Evolutionary conservation across 2,329 filamentous ascomycete species (phyloP).

Genomic region (Alternaria infectoria): DNA sequence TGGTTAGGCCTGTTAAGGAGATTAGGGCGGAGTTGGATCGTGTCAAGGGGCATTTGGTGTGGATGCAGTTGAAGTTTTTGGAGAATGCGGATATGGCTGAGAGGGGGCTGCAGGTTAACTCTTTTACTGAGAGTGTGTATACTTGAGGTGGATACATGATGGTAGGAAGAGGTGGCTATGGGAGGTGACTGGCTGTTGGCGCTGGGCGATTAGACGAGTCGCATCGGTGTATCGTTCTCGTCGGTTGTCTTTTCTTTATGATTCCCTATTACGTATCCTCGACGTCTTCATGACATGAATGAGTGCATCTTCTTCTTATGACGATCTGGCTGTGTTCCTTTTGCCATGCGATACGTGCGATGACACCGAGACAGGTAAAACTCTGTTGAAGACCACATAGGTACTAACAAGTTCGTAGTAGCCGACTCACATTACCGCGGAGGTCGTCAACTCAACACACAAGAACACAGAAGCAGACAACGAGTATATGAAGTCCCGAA

Average conservation of each 20-base stretch:
- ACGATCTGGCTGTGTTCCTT: no score
- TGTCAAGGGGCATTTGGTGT: slow-evolving; percentile 87
- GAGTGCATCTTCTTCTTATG: not conserved
- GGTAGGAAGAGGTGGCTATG: not conserved
- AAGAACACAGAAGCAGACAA: not conserved
- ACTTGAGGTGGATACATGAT: slow-evolving; percentile 49
- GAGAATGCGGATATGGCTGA: slow-evolving; percentile 88
- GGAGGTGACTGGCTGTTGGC: not conserved
- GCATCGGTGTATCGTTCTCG: not conserved
- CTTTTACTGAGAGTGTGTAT: slow-evolving; percentile 85
- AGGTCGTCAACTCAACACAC: not conserved
- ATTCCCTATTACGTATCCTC: not conserved
- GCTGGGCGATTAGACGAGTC: not conserved
- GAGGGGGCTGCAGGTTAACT: slow-evolving; percentile 82
- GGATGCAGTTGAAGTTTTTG: slow-evolving; percentile 92
- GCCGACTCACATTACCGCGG: not conserved
- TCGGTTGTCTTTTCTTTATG: not conserved
- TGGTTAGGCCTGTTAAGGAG: slow-evolving; percentile 67
- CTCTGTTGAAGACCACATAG: not conserved
- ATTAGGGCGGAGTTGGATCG: slow-evolving; percentile 77
- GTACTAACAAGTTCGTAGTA: rapidly evolving
- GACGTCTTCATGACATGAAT: not conserved
- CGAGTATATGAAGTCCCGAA: not conserved
- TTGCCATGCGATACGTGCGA: not conserved
- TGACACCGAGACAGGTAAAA: not conserved